These are phyloP conservation scores for Crotalaria pallida DNA, from an alignment of 306 rosid species.

Conservation along the genomic window DNA sequence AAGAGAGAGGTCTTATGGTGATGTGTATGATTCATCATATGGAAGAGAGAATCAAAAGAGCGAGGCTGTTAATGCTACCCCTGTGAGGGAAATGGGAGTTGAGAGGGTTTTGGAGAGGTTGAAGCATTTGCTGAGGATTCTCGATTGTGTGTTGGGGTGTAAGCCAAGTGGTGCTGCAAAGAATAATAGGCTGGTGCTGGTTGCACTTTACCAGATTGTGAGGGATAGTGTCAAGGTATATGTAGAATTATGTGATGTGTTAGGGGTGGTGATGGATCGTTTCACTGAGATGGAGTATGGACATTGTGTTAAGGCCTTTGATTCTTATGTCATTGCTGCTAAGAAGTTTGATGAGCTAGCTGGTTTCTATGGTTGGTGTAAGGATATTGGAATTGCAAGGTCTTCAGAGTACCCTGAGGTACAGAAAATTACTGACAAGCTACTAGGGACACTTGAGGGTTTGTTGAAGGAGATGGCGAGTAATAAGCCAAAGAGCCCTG, in stretches of 20 bases:
- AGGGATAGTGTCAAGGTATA: constrained; percentile 67
- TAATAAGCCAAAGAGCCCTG: constrained; percentile 36
- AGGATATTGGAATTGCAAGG: constrained; percentile 64
- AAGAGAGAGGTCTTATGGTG: constrained; percentile 39
- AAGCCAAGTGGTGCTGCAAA: constrained; percentile 63
- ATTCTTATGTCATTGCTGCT: constrained; percentile 54
- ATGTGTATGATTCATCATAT: constrained; percentile 26
- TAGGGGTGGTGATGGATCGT: constrained; percentile 67
- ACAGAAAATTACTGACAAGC: constrained; percentile 56
- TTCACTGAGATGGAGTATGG: constrained; percentile 71
- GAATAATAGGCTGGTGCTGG: constrained; percentile 56
- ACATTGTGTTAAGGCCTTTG: constrained; percentile 59
- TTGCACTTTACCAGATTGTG: constrained; percentile 58
- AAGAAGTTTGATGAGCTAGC: constrained; percentile 65
- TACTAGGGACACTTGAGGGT: constrained; percentile 62
- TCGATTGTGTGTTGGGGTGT: constrained; percentile 64
- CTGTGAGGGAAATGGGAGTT: constrained; percentile 58
- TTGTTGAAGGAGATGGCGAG: constrained; percentile 63
- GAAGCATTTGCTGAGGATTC: constrained; percentile 49
- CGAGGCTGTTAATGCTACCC: constrained; percentile 34
- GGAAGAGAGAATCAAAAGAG: constrained; percentile 32
- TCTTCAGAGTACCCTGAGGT: constrained; percentile 84
- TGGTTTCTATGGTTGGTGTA: constrained; percentile 76
- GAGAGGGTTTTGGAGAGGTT: constrained; percentile 62
- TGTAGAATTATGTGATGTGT: constrained; percentile 59